phyloP scores from a whole-genome alignment of 768 basidiomycete species.

The Hortiboletus campestris region DNA sequence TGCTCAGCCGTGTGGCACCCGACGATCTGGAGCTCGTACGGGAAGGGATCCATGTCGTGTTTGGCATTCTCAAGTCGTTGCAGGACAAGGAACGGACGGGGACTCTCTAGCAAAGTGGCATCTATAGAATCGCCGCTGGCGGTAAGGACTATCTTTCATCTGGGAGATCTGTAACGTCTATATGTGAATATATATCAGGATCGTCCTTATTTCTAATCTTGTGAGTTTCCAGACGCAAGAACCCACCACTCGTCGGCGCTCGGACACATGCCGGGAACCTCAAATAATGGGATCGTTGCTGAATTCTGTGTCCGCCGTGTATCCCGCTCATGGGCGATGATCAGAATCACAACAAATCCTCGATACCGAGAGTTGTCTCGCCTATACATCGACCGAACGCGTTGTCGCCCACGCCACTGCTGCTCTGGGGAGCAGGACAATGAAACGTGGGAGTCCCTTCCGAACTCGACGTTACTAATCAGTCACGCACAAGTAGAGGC shows the following conservation, averaged over 20 bases:
- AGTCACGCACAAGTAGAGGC: not conserved
- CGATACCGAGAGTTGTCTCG: not conserved
- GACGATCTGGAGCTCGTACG: constrained; percentile 45
- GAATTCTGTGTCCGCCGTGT: too few relatives aligned
- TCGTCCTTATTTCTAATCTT: too few relatives aligned
- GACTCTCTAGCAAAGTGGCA: not conserved
- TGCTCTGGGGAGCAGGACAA: too few relatives aligned
- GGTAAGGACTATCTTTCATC: not conserved
- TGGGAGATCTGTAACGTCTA: not conserved
- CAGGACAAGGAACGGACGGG: constrained; percentile 33
- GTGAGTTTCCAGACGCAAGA: too few relatives aligned
- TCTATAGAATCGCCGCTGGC: constrained; percentile 7
- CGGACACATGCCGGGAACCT: not conserved
- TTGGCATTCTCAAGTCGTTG: constrained; percentile 32
- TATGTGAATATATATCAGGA: not conserved
- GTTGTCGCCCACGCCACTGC: too few relatives aligned
- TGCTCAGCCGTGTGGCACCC: constrained; percentile 43
- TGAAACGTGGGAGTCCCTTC: too few relatives aligned
- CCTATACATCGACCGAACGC: too few relatives aligned
- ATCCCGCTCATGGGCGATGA: too few relatives aligned
- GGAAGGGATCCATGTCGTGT: constrained; percentile 47
- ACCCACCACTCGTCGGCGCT: not conserved
- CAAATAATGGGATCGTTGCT: too few relatives aligned
- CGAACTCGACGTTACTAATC: not conserved
- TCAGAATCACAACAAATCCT: too few relatives aligned